Conservation (phyloP, 2,329 filamentous ascomycete species). For the Pyricularia pennisetigena region DNA sequence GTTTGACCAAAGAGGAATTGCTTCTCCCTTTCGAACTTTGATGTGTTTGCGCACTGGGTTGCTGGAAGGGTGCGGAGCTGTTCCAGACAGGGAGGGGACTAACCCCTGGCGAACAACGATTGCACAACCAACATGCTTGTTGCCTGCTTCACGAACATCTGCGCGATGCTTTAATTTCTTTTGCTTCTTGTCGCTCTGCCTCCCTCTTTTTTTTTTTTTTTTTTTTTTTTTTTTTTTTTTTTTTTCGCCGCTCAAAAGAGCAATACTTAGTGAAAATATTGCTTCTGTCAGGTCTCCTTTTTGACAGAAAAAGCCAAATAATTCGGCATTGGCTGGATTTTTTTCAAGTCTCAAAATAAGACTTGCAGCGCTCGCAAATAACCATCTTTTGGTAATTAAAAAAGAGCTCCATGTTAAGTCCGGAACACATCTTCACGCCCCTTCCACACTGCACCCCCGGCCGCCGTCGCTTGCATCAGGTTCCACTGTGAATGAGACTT, state of each 20-base stretch:
- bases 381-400: neutral
- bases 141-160: neutral
- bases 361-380: neutral
- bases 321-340: neutral
- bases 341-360: neutral
- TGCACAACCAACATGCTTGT: neutral
- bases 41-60: neutral
- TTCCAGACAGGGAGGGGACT: neutral
- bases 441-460: neutral
- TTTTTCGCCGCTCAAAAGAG: neutral
- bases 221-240: too few relatives aligned
- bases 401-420: neutral
- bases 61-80: neutral
- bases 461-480: neutral
- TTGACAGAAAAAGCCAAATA: neutral
- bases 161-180: neutral
- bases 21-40: neutral
- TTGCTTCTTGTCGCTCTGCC: too few relatives aligned
- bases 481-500: neutral
- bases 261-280: neutral
- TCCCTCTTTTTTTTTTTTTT: too few relatives aligned
- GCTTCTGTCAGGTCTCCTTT: neutral
- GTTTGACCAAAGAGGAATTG: neutral
- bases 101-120: neutral
- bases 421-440: conserved; percentile 3